A percentile compares a stretch with the other conserved stretches of the same genome.
Conservation (phyloP, 2,329 filamentous ascomycete genomes). For the Penicillium psychrosexuale region DNA sequence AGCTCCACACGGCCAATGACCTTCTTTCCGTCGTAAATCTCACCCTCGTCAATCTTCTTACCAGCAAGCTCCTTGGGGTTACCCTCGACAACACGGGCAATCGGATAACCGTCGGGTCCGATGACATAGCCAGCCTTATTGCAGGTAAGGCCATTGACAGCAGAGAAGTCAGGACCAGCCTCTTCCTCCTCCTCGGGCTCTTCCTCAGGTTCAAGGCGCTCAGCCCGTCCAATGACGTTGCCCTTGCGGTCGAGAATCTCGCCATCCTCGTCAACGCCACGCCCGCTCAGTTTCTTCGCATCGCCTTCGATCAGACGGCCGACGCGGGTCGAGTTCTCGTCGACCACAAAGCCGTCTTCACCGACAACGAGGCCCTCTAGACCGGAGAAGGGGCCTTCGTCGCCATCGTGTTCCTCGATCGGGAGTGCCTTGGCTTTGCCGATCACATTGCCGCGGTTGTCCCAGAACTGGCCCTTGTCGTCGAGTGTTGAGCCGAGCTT, state of each 20-base stretch:
- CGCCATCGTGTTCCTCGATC: conserved; percentile 35
- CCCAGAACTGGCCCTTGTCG: conserved; percentile 62
- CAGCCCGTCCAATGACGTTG: conserved; percentile 59
- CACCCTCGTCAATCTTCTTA: conserved; percentile 55
- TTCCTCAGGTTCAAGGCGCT: conserved; percentile 39
- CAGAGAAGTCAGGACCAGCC: conserved; percentile 52
- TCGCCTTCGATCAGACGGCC: conserved; percentile 58
- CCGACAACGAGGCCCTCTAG: conserved; percentile 48
- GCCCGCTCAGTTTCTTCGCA: conserved; percentile 57
- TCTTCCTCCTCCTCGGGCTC: conserved; percentile 41
- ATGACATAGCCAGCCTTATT: conserved; percentile 61
- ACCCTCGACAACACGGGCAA: conserved; percentile 54
- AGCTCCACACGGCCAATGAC: conserved; percentile 57
- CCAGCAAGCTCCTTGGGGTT: conserved; percentile 56
- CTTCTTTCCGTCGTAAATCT: conserved; percentile 56
- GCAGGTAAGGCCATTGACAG: conserved; percentile 52
- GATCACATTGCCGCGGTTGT: conserved; percentile 61
- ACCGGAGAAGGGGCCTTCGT: conserved; percentile 45
- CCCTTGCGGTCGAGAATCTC: conserved; percentile 61
- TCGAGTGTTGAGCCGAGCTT: conserved; percentile 46
- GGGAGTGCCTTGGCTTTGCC: conserved; percentile 54
- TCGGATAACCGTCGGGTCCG: conserved; percentile 51
- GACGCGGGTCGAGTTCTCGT: conserved; percentile 47
- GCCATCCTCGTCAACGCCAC: conserved; percentile 60
- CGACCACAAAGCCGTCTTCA: conserved; percentile 49